These are phyloP conservation scores for Phytophthora crassamura DNA, from an alignment of 352 stramenopile species.

Conservation along the genomic window DNA sequence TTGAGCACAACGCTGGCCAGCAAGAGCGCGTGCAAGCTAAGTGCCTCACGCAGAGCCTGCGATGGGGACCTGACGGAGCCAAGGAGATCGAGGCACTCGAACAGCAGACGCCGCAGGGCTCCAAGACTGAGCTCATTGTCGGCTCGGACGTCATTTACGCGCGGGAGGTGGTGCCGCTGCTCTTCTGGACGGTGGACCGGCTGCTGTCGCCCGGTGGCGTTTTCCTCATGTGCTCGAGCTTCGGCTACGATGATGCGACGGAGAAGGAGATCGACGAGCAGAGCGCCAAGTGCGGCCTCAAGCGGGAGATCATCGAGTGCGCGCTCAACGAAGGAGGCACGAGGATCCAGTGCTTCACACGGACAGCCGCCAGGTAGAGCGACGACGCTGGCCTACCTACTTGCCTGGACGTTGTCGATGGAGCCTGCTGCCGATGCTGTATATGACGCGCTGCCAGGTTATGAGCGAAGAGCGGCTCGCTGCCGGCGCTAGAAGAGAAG, in stretches of 20 bases:
- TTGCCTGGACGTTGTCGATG: conserved; percentile 11
- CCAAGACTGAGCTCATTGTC: conserved; percentile 61
- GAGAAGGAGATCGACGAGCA: conserved; percentile 73
- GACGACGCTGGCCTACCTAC: neutral
- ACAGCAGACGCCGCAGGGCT: conserved; percentile 19
- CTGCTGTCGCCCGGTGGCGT: conserved; percentile 42
- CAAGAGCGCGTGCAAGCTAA: conserved; percentile 58
- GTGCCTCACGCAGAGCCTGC: conserved; percentile 68
- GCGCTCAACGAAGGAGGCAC: conserved; percentile 48
- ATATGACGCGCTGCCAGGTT: conserved; percentile 30
- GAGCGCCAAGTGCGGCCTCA: conserved; percentile 53
- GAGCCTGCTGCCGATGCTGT: conserved; percentile 36
- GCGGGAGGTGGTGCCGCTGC: conserved; percentile 63
- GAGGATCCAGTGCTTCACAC: conserved; percentile 67
- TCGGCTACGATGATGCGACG: conserved; percentile 73
- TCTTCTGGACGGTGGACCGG: conserved; percentile 82
- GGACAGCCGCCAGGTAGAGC: conserved; percentile 33
- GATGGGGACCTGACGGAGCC: conserved; percentile 65
- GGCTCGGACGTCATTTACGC: conserved; percentile 85
- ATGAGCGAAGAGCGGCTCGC: conserved; percentile 30
- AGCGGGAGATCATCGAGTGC: conserved; percentile 57
- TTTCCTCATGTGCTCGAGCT: conserved; percentile 85
- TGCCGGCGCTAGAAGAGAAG: conserved; percentile 27
- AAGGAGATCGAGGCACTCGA: conserved; percentile 64
- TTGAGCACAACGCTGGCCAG: conserved; percentile 74